phyloP scores from a whole-genome alignment of 116 monocot species.

The Papilionanthe hybrid region DNA sequence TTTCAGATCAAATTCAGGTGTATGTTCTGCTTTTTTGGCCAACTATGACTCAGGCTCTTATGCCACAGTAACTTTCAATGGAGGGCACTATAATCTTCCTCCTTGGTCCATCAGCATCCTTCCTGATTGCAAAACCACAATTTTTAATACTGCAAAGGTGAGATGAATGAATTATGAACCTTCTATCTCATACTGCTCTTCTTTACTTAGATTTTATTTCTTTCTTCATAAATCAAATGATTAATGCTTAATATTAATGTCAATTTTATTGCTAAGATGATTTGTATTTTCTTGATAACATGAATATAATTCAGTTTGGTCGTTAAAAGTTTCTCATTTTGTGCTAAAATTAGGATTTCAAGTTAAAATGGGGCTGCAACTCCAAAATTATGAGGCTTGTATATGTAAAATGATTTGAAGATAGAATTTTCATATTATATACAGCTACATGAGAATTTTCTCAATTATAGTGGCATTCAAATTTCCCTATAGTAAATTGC shows the following conservation, averaged over 20 bases:
- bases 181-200: no score
- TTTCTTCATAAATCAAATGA: background rate
- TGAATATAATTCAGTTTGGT: no score
- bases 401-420: no score
- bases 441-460: no score
- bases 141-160: slow-evolving; percentile 92
- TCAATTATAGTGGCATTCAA: no score
- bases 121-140: slow-evolving; percentile 84
- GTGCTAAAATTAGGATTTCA: no score
- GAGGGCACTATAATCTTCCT: slow-evolving; percentile 69
- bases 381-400: no score
- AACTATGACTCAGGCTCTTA: slow-evolving; percentile 53
- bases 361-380: no score
- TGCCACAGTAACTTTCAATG: slow-evolving; percentile 70
- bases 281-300: background rate
- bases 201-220: background rate
- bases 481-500: no score
- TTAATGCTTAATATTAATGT: background rate
- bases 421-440: no score
- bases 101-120: slow-evolving; percentile 99
- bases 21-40: slow-evolving; percentile 88
- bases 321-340: no score
- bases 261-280: background rate
- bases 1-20: slow-evolving; percentile 53
- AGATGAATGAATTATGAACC: background rate